Evolutionary conservation across 202 grass and related monocot genomes (phyloP), one percentile per base, ranked within the genome.

Genomic region (Zoysia matrella): DNA sequence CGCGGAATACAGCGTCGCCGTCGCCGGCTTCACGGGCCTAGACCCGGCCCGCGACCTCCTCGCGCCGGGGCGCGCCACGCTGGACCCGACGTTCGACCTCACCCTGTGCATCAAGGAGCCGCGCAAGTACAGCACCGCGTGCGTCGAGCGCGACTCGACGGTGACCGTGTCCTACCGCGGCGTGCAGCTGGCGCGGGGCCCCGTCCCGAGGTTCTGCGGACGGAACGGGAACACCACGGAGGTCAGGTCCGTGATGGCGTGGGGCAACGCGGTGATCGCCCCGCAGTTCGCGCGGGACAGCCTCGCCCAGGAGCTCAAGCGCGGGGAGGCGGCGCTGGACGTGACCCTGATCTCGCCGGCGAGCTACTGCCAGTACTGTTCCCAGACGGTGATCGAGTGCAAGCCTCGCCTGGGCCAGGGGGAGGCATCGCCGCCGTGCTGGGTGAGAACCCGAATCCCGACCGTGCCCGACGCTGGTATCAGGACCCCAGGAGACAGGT

Each of bases 71-170:
- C 30, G 13, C 30, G 8, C 73, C 30, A 8, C 60, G 43, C 6
- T 84, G 50, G 74, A 85, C 68, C 58, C 75, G 6, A 73, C 75
- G 8, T 85, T 85, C 58, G 67, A 72, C 75, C 75, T 85, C 47
- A 85, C 49, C 57, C 11, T 78, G 49, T 49, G 67, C 75, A 85
- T 85, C 75, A 45, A n/a, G 49, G 83, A 85, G 67, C 48, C 68
- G 58, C 75, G 67, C 4, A 72, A 0, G 67, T 79, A 60, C 48
- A 79, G 75, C 67, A 3, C 6, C 0, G 67, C 48, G 0, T 85
- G 75, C 60, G 14, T 72, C 6, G 18, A 11, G 74, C 68, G 68
- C 58, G 68, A 43, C 56, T 58, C 56, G 60, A 47, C 67, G 43
- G 68, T 50, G 49, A 22, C 61, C 68, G 75, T 85, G 8, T 79